Evolutionary conservation across 139 green algal genomes (phyloP).

Genomic region (Chlorella vulgaris): DNA sequence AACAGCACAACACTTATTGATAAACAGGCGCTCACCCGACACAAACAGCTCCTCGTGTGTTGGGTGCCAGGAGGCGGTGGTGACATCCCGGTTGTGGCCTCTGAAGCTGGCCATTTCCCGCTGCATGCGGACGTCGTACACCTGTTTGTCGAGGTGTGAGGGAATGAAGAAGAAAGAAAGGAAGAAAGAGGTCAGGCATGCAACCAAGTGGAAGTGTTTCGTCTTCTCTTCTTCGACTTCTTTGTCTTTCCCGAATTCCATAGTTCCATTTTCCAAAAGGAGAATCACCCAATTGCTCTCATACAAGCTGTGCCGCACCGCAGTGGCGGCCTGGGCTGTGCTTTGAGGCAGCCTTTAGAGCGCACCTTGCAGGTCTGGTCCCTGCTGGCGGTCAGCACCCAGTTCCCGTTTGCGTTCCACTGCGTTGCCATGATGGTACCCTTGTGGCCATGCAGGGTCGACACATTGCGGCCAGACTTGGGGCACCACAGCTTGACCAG

Average conservation of each 20-base stretch:
- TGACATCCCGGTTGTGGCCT: slow-evolving; percentile 86
- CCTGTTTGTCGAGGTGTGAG: slow-evolving; percentile 19
- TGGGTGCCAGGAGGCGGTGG: slow-evolving; percentile 83
- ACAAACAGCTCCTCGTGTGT: slow-evolving; percentile 86
- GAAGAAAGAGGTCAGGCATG: not conserved
- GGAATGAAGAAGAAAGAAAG: not conserved
- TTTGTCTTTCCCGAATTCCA: no score
- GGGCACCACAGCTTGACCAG: slow-evolving; percentile 95
- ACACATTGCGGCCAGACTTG: slow-evolving; percentile 45
- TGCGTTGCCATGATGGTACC: slow-evolving; percentile 68
- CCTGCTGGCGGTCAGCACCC: slow-evolving; percentile 76
- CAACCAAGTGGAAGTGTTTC: no score
- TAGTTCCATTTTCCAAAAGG: no score
- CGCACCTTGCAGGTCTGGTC: slow-evolving; percentile 83
- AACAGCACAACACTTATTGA: not conserved
- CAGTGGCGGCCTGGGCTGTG: no score
- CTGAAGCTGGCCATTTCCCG: slow-evolving; percentile 69
- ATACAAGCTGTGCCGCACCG: no score
- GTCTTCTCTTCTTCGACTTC: no score
- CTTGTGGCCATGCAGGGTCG: slow-evolving; percentile 90
- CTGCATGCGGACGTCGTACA: slow-evolving; percentile 77
- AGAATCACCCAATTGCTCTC: no score
- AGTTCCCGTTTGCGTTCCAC: slow-evolving; percentile 92
- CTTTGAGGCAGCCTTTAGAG: no score
- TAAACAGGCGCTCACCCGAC: slow-evolving; percentile 53